These are phyloP conservation scores for Brassica napus DNA, from an alignment of 345 rosid genomes.

Conservation along the genomic window Da-Ae NC_063434.1:23868501-23869000, in stretches of 20 bases:
- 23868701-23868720: background rate
- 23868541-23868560: slow-evolving; percentile 12
- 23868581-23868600: slow-evolving; percentile 9
- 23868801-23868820: too few relatives aligned
- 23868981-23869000: too few relatives aligned
- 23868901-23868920: too few relatives aligned
- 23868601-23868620: slow-evolving; percentile 12
- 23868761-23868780: background rate
- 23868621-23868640: background rate
- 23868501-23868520: slow-evolving; percentile 6
- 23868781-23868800: too few relatives aligned
- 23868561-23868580: slow-evolving; percentile 11
- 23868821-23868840: too few relatives aligned
- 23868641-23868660: background rate
- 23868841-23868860: too few relatives aligned
- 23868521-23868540: slow-evolving; percentile 22
- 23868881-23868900: too few relatives aligned
- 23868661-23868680: background rate
- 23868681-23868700: background rate
- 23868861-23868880: too few relatives aligned
- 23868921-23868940: too few relatives aligned
- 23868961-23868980: too few relatives aligned
- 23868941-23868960: too few relatives aligned
- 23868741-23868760: background rate
- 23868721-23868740: background rate